A percentile compares a stretch with the other conserved stretches of the same genome.
phyloP scores from a whole-genome alignment of 2,329 filamentous ascomycete genomes.

The Cladosporium sphaerospermum region DNA sequence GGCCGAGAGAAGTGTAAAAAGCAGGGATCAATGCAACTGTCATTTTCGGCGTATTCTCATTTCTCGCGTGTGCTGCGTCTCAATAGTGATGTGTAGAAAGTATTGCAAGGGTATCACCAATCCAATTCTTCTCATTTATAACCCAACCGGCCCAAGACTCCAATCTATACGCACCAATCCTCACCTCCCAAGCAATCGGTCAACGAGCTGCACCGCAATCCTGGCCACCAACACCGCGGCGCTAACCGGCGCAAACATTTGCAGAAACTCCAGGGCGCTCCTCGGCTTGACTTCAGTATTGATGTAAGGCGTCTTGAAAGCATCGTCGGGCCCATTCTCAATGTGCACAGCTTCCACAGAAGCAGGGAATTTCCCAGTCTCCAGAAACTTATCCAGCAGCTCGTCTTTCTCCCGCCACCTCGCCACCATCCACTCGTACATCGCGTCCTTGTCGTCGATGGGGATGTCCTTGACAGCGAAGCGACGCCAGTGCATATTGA shows the following conservation, averaged over 20 bases:
- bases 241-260: constrained; percentile 37
- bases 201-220: constrained; percentile 19
- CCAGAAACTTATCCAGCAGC: constrained; percentile 69
- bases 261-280: constrained; percentile 36
- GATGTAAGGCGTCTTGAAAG: constrained; percentile 38
- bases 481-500: constrained; percentile 94
- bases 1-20: no score
- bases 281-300: constrained; percentile 41
- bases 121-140: not conserved
- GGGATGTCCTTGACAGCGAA: constrained; percentile 77
- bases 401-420: constrained; percentile 91
- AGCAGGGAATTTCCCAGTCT: constrained; percentile 74
- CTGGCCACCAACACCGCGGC: constrained; percentile 32
- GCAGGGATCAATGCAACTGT: not conserved
- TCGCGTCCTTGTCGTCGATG: constrained; percentile 62
- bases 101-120: not conserved
- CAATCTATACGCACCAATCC: constrained; percentile 17
- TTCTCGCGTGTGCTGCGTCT: not conserved
- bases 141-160: constrained; percentile 20
- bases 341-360: constrained; percentile 42
- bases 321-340: constrained; percentile 25
- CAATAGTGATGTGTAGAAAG: not conserved
- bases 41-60: not conserved
- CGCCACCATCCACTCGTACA: constrained; percentile 74
- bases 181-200: not conserved